phyloP scores from a whole-genome alignment of 306 rosid species.

The Hippophae rhamnoides region DNA sequence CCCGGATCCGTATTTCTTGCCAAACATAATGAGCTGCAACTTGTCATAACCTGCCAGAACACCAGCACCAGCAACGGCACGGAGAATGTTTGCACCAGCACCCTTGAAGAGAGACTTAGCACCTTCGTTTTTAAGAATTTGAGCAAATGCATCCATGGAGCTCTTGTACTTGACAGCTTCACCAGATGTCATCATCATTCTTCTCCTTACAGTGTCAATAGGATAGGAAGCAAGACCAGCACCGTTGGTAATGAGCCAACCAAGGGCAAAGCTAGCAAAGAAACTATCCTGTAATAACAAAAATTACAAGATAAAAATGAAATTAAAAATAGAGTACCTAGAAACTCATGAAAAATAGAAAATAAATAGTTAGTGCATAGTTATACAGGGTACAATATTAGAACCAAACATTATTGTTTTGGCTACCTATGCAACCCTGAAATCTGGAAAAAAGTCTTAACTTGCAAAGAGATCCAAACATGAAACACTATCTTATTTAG shows the following conservation, averaged over 20 bases:
- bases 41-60: constrained; percentile 90
- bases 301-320: neutral
- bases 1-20: constrained; percentile 87
- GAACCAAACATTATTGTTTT: too few relatives aligned
- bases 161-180: constrained; percentile 92
- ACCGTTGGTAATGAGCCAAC: constrained; percentile 89
- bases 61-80: constrained; percentile 93
- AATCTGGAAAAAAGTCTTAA: too few relatives aligned
- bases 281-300: constrained; percentile 53
- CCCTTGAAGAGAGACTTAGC: constrained; percentile 88
- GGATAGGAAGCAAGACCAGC: constrained; percentile 93
- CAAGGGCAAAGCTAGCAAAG: constrained; percentile 81
- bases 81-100: constrained; percentile 86
- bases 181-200: constrained; percentile 99
- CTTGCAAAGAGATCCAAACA: too few relatives aligned
- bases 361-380: too few relatives aligned
- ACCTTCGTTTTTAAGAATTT: constrained; percentile 83
- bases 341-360: too few relatives aligned
- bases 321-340: neutral
- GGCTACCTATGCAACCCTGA: too few relatives aligned
- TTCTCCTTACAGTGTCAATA: constrained; percentile 85
- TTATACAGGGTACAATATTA: too few relatives aligned
- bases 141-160: constrained; percentile 59
- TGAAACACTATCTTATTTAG: too few relatives aligned
- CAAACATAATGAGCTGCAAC: constrained; percentile 63